Percentiles rank a stretch among this genome's conserved stretches.
phyloP scores from a whole-genome alignment of 768 basidiomycete genomes.

The Galerina marginata region DNA sequence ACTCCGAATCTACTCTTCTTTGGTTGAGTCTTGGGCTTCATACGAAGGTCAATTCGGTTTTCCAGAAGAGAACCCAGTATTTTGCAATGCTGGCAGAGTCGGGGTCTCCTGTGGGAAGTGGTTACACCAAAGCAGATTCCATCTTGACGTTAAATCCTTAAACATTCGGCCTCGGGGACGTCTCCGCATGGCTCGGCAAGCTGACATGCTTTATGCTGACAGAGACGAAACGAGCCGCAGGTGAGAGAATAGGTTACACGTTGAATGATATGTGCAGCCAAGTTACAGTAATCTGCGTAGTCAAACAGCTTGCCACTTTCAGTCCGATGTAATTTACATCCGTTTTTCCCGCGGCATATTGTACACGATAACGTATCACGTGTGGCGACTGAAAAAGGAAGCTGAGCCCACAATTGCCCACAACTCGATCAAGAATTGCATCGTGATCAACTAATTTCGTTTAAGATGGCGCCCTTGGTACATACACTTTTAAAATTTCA shows the following conservation, averaged over 20 bases:
- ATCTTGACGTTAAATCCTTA: neutral
- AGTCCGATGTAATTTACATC: too few species aligned
- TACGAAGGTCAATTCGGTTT: neutral
- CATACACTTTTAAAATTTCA: too few species aligned
- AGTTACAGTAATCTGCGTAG: neutral
- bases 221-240: neutral
- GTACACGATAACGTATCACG: too few species aligned
- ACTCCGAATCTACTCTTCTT: neutral
- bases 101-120: neutral
- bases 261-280: neutral
- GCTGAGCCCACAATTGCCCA: too few species aligned
- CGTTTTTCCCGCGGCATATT: too few species aligned
- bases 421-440: too few species aligned
- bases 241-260: neutral
- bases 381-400: too few species aligned
- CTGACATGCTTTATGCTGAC: neutral
- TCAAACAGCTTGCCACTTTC: too few species aligned
- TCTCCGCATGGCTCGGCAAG: neutral
- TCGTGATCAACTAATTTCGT: too few species aligned
- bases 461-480: too few species aligned
- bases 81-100: neutral
- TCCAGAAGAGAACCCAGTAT: neutral
- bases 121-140: neutral
- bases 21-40: constrained; percentile 1
- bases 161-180: constrained; percentile 4